These are phyloP conservation scores for Cyberlindnera misumaiensis DNA, from an alignment of 805 yeast genomes.

Conservation along the genomic window DNA sequence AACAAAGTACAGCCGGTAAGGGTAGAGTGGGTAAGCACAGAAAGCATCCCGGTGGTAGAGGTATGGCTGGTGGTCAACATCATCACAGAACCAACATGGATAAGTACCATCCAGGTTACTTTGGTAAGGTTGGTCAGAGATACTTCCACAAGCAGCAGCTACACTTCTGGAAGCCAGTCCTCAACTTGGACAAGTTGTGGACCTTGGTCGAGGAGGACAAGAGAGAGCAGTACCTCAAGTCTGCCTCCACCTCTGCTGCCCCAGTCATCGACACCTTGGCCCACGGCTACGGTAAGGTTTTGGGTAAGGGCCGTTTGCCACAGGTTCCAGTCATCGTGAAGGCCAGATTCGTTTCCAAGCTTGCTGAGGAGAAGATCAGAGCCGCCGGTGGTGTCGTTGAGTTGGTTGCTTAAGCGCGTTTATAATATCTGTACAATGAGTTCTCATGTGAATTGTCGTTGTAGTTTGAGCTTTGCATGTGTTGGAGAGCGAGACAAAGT, in stretches of 20 bases:
- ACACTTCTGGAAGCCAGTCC: constrained; percentile 97
- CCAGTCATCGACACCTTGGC: constrained; percentile 99
- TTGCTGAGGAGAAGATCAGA: constrained; percentile 99
- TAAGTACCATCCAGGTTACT: constrained; percentile 99
- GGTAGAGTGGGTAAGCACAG: constrained; percentile 99
- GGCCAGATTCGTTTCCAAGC: constrained; percentile 98
- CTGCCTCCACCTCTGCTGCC: constrained; percentile 83
- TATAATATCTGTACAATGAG: constrained; percentile 4
- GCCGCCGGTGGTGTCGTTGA: constrained; percentile 99
- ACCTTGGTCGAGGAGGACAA: constrained; percentile 87
- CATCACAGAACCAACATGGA: constrained; percentile 99
- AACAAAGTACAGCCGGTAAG: constrained; percentile 77
- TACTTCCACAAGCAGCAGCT: constrained; percentile 92
- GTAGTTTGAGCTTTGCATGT: not conserved
- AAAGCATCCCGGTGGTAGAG: constrained; percentile 99
- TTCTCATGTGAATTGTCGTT: constrained; percentile 2
- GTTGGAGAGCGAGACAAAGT: too few relatives aligned
- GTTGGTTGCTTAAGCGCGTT: constrained; percentile 77
- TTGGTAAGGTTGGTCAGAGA: constrained; percentile 99
- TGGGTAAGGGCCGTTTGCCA: constrained; percentile 99
- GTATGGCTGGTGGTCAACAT: constrained; percentile 99
- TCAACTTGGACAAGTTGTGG: constrained; percentile 99
- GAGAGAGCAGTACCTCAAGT: constrained; percentile 88
- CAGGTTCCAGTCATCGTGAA: constrained; percentile 97
- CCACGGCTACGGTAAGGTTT: constrained; percentile 99